These are phyloP conservation scores for Phytophthora palmivora DNA, from an alignment of 352 stramenopile species.

Conservation along the genomic window DNA sequence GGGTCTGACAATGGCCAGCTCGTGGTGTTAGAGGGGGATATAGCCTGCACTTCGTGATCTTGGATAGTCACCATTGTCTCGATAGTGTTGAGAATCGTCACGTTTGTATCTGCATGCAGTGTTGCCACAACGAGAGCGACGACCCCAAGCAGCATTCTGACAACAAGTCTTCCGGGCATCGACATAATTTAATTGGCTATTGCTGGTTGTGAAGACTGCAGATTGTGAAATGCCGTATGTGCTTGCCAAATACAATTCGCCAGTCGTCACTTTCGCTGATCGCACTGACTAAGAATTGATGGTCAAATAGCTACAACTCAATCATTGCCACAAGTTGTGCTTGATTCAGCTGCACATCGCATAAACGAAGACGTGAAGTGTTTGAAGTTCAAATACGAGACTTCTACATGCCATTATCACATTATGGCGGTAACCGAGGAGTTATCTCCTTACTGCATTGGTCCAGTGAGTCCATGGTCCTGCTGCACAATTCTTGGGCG, in stretches of 20 bases:
- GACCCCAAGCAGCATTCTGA: neutral
- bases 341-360: neutral
- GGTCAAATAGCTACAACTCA: neutral
- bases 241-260: neutral
- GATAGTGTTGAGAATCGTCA: neutral
- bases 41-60: conserved; percentile 6
- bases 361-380: neutral
- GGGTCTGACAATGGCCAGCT: conserved; percentile 1
- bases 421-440: too few species aligned
- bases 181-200: neutral
- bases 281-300: conserved; percentile 2
- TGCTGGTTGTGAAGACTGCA: neutral
- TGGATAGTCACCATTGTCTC: conserved; percentile 1
- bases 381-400: neutral
- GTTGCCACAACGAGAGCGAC: neutral
- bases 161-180: neutral
- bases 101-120: neutral
- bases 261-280: neutral
- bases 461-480: conserved; percentile 34
- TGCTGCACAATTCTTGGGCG: conserved; percentile 34
- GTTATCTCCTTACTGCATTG: conserved; percentile 4
- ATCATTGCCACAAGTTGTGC: neutral
- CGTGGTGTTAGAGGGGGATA: neutral
- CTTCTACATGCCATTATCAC: neutral
- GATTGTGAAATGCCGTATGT: neutral